Conservation (phyloP, 768 basidiomycete species). For the Daedalea quercina region DNA sequence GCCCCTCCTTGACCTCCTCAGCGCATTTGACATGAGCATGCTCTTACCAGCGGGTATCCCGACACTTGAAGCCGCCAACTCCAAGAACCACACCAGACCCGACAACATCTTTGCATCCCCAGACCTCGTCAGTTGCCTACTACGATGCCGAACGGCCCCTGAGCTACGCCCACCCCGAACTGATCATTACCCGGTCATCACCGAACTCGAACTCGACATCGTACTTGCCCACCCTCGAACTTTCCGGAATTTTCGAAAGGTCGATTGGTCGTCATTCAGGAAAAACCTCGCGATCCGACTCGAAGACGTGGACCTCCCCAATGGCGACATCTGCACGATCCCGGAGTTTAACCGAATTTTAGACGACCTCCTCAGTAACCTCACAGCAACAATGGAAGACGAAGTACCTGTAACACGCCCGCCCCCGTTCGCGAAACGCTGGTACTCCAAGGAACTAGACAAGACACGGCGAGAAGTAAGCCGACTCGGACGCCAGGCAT, state of each 20-base stretch:
- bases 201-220: constrained; percentile 18
- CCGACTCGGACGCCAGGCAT: constrained; percentile 8
- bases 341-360: neutral
- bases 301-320: neutral
- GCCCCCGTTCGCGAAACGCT: constrained; percentile 22
- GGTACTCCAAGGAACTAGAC: constrained; percentile 28
- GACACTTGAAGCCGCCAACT: constrained; percentile 23
- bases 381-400: constrained; percentile 8
- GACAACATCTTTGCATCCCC: constrained; percentile 38
- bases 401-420: constrained; percentile 14
- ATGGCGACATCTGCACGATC: neutral
- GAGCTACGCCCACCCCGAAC: constrained; percentile 16
- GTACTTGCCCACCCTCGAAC: neutral
- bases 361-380: neutral
- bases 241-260: constrained; percentile 20
- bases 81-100: constrained; percentile 29
- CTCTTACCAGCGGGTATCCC: constrained; percentile 26
- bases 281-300: constrained; percentile 9
- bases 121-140: constrained; percentile 11
- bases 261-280: constrained; percentile 27
- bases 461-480: constrained; percentile 10
- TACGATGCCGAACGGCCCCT: constrained; percentile 22
- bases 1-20: constrained; percentile 22
- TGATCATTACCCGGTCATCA: constrained; percentile 37
- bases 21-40: constrained; percentile 26